These are phyloP conservation scores for Nemania serpens DNA, from an alignment of 2,329 filamentous ascomycete species.

Conservation along the genomic window DNA sequence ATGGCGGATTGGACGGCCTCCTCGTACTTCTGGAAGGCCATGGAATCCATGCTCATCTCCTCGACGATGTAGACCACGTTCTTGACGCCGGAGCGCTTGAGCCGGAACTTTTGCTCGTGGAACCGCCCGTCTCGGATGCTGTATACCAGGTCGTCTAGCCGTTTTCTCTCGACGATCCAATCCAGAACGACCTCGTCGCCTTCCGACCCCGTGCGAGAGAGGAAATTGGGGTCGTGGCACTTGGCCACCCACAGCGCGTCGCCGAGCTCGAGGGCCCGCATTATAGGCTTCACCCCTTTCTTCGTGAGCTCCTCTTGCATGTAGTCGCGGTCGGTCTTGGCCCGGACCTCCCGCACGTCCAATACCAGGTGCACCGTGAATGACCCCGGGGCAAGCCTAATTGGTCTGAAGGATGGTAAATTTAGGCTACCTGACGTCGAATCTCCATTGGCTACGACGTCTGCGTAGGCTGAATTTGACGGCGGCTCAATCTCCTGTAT, in stretches of 20 bases:
- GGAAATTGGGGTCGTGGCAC: slow-evolving; percentile 61
- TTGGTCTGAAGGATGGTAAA: slow-evolving; percentile 60
- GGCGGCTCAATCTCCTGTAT: slow-evolving; percentile 29
- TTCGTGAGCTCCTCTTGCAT: slow-evolving; percentile 73
- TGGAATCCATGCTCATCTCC: slow-evolving; percentile 65
- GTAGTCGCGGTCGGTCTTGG: slow-evolving; percentile 75
- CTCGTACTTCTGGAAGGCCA: slow-evolving; percentile 60
- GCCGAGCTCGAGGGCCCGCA: slow-evolving; percentile 72
- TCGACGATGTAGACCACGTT: slow-evolving; percentile 82
- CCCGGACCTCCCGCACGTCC: slow-evolving; percentile 74
- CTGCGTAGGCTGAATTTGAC: slow-evolving; percentile 38
- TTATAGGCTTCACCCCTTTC: slow-evolving; percentile 66
- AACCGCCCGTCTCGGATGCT: slow-evolving; percentile 85
- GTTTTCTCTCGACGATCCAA: slow-evolving; percentile 80
- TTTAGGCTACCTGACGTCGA: slow-evolving; percentile 31
- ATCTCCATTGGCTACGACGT: slow-evolving; percentile 49
- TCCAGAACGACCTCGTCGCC: slow-evolving; percentile 76
- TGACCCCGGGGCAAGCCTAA: slow-evolving; percentile 64
- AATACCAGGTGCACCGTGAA: slow-evolving; percentile 76
- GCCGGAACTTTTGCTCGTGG: slow-evolving; percentile 82
- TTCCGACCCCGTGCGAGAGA: slow-evolving; percentile 61
- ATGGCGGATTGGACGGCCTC: slow-evolving; percentile 75
- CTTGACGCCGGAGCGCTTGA: slow-evolving; percentile 72
- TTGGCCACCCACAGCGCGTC: slow-evolving; percentile 83
- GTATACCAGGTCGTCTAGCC: slow-evolving; percentile 76